phyloP scores from a whole-genome alignment of 805 yeast species.

The Candida endomychidarum region DNA sequence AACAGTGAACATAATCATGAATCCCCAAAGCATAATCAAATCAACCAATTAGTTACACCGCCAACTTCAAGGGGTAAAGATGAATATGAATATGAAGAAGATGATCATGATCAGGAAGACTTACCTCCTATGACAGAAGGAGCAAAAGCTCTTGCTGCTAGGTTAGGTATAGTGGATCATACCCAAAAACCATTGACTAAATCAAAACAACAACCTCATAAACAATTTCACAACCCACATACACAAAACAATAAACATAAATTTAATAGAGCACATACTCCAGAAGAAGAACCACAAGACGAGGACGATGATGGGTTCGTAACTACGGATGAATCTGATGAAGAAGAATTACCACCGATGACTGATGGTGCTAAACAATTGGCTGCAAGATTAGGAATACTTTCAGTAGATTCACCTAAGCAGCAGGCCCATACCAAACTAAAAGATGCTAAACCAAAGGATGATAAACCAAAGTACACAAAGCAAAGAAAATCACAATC shows the following conservation, averaged over 20 bases:
- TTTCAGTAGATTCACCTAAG: constrained; percentile 3
- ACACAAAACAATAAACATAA: background rate
- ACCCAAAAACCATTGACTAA: background rate
- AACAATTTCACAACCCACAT: background rate
- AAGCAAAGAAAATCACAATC: background rate
- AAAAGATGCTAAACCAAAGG: background rate
- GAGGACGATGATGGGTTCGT: constrained; percentile 13
- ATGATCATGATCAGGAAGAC: constrained; percentile 11
- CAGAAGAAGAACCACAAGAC: constrained; percentile 3
- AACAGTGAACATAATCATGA: background rate
- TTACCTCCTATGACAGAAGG: constrained; percentile 23
- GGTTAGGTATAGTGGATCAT: constrained; percentile 19
- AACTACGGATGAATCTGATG: constrained; percentile 9
- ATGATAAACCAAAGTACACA: background rate
- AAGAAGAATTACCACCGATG: constrained; percentile 18
- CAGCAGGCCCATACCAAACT: background rate
- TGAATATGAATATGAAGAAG: background rate
- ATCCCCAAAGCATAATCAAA: constrained; percentile 1
- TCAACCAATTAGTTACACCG: constrained; percentile 1
- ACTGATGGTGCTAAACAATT: constrained; percentile 25
- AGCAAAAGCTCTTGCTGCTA: constrained; percentile 25
- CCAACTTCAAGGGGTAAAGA: background rate
- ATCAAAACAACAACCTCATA: background rate
- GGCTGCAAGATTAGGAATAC: constrained; percentile 25
- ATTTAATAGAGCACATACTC: background rate